These are phyloP conservation scores for Wickerhamomyces subpelliculosus DNA, from an alignment of 805 yeast genomes.

Conservation along the genomic window DNA sequence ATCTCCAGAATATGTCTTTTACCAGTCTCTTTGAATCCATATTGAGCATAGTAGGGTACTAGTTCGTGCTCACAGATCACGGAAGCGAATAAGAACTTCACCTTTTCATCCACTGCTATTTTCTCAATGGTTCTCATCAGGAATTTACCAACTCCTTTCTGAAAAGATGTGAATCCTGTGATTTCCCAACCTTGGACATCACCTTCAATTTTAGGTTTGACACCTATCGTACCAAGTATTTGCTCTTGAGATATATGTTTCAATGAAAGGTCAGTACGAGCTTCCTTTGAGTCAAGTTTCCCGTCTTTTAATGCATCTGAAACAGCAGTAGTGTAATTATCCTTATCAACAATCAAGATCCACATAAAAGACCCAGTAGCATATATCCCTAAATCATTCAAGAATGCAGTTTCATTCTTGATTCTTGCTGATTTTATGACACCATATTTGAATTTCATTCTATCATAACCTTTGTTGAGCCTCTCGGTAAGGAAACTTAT, in stretches of 20 bases:
- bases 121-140: slow-evolving; percentile 4
- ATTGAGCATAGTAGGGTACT: slow-evolving; percentile 7
- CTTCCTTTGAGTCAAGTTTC: not conserved
- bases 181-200: slow-evolving; percentile 6
- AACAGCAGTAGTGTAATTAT: not conserved
- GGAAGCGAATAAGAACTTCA: slow-evolving; percentile 5
- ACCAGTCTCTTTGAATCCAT: slow-evolving; percentile 13
- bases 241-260: slow-evolving; percentile 1
- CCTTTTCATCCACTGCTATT: slow-evolving; percentile 2
- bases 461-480: slow-evolving; percentile 14
- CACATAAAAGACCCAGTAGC: slow-evolving; percentile 12
- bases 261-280: slow-evolving; percentile 3
- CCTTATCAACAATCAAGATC: slow-evolving; percentile 1
- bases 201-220: slow-evolving; percentile 1
- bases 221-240: slow-evolving; percentile 14
- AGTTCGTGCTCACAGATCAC: slow-evolving; percentile 17
- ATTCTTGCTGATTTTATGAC: slow-evolving; percentile 15
- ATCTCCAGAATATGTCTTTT: slow-evolving; percentile 6
- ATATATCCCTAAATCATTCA: slow-evolving; percentile 13
- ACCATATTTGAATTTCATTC: slow-evolving; percentile 8
- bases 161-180: slow-evolving; percentile 16
- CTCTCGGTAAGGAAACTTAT: slow-evolving; percentile 8
- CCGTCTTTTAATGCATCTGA: not conserved
- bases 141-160: slow-evolving; percentile 13
- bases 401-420: slow-evolving; percentile 9